Percentiles rank a stretch among this genome's conserved stretches.
phyloP scores from a whole-genome alignment of 75 land plant species.

The Sequoia sempervirens region DNA sequence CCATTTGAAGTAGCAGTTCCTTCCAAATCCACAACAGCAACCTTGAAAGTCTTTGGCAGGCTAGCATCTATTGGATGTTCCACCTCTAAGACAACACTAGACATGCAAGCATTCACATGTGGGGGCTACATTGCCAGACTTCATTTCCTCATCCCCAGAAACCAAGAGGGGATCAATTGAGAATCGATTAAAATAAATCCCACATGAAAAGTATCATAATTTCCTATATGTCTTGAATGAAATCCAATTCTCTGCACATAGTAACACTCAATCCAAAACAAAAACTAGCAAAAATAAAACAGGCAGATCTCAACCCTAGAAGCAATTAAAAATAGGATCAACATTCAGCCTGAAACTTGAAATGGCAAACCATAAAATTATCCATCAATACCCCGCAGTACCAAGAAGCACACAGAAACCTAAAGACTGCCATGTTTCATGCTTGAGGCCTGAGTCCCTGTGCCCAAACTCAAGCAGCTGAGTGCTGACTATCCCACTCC shows the following conservation, averaged over 20 bases:
- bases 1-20: neutral
- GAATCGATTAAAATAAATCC: neutral
- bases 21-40: neutral
- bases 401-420: neutral
- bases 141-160: neutral
- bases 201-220: neutral
- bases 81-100: neutral
- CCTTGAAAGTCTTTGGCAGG: neutral
- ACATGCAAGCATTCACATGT: neutral
- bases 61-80: neutral
- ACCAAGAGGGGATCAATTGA: neutral
- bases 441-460: neutral
- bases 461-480: neutral
- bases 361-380: neutral
- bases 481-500: neutral
- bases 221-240: neutral
- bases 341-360: neutral
- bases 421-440: neutral
- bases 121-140: neutral
- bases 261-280: neutral
- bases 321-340: too few relatives aligned
- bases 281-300: neutral
- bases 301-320: neutral
- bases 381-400: neutral
- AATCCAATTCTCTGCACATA: neutral